A percentile compares a stretch with the other conserved stretches of the same genome.
Conservation (phyloP, 2,329 filamentous ascomycete genomes). For the Amauroascus verrucosus region DNA sequence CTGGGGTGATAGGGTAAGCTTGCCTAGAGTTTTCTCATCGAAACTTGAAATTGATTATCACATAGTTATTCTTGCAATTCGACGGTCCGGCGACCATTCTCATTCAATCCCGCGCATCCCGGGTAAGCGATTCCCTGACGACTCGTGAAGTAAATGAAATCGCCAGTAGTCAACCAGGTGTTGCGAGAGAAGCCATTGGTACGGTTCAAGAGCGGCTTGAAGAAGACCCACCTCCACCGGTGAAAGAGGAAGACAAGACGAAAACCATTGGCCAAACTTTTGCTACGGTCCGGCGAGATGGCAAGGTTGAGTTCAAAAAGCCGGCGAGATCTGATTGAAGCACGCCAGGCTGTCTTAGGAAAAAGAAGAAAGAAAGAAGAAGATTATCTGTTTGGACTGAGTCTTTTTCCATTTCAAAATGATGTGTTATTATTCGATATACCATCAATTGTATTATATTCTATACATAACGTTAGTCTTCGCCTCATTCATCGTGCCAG, state of each 20-base stretch:
- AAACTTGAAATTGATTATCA: background rate
- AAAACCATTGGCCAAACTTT: conserved; percentile 4
- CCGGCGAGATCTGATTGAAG: background rate
- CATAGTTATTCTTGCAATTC: conserved; percentile 73
- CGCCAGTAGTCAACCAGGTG: conserved; percentile 67
- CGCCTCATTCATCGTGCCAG: too few relatives aligned
- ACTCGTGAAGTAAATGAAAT: conserved; percentile 79
- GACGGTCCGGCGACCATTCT: conserved; percentile 76
- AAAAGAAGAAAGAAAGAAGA: too few relatives aligned
- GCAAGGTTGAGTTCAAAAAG: conserved; percentile 14
- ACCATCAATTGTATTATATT: too few relatives aligned
- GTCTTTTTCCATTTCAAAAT: background rate
- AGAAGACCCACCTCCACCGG: conserved; percentile 20
- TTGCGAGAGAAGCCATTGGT: conserved; percentile 50
- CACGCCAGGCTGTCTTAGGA: background rate
- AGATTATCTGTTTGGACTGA: background rate
- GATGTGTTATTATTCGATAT: too few relatives aligned
- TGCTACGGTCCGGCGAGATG: conserved; percentile 12
- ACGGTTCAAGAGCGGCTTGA: conserved; percentile 24
- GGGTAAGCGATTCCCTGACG: conserved; percentile 67
- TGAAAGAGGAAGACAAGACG: background rate
- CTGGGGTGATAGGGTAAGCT: conserved; percentile 71
- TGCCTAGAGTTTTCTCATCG: background rate
- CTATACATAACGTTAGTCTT: too few relatives aligned
- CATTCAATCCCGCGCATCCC: conserved; percentile 74